Base-by-base conservation (phyloP, 805 yeast genomes). In the Wickerhamomyces chambardii region DNA sequence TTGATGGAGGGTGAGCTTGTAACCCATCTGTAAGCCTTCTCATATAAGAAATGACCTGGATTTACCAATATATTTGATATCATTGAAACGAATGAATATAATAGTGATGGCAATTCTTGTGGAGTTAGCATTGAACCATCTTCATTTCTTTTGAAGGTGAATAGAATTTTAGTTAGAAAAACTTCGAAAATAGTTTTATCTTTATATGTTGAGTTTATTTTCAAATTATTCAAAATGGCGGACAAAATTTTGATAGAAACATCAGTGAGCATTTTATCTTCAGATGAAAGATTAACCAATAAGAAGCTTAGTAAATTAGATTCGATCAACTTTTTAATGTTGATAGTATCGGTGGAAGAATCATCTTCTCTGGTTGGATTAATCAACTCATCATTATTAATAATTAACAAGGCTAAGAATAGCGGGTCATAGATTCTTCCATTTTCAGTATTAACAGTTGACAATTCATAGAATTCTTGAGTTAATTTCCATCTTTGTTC, bases 11-110 rank as follows among this genome's bases (percentile, higher is more conserved):
- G 66, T n/a, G 55, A 51, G 34, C 58, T 60, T 25, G 85, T 59
- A 10, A 87, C 64, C 68, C 77, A 85, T 39, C 79, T 70, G 46
- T 67, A 74, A 0, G 75, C 73, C 44, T 75, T 74, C 42, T 87
- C 95, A 54, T 80, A 84, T 16, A 90, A 53, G 45, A 67, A 69
- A 42, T 84, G 90, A 0, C 78, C 74, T 0, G 97, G 95, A 41
- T 78, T 75, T 6, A 66, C 53, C 38, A 84, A 52, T 2, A 84
- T 62, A 3, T 74, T 70, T 4, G 75, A 58, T 28, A 86, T 51
- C 34, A 71, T 67, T 1, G 85, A 70, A 28, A 78, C 55, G 36
- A 75, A 51, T 15, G 64, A 58, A 57, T 81, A 71, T n/a, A 78
- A 60, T 15, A 80, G 42, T 4, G 78, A 68, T 0, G 76, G 47